Evolutionary conservation across 345 rosid species (phyloP).

Genomic region (Xanthoceras sorbifolium): DNA sequence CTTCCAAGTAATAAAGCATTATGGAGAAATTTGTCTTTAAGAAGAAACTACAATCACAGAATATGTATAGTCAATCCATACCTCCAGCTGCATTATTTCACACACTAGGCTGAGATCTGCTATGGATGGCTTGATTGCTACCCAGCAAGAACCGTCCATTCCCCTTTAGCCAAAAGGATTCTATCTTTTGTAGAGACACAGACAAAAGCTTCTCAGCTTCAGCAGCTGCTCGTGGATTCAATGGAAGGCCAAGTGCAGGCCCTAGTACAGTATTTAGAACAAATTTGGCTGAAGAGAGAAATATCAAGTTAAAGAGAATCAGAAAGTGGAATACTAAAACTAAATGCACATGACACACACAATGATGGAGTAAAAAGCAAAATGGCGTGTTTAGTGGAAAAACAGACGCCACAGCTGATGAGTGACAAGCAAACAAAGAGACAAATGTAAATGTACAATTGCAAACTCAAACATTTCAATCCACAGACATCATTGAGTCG

Average conservation of each 20-base stretch:
- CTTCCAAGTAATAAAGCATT: background rate
- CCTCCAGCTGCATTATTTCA: conserved; percentile 83
- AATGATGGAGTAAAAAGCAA: background rate
- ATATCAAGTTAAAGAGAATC: conserved; percentile 12
- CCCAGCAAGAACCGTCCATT: conserved; percentile 67
- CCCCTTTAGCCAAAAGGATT: conserved; percentile 79
- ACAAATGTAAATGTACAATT: background rate
- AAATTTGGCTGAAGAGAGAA: conserved; percentile 48
- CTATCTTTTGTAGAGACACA: conserved; percentile 57
- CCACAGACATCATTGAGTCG: background rate
- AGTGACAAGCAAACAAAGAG: background rate
- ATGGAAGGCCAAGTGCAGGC: conserved; percentile 54
- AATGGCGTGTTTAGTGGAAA: background rate
- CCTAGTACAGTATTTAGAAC: conserved; percentile 49
- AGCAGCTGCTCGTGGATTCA: conserved; percentile 64
- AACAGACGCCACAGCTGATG: background rate
- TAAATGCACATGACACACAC: background rate
- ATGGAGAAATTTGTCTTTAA: background rate
- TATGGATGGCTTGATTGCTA: conserved; percentile 74
- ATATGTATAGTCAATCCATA: conserved; percentile 23
- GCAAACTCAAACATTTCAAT: background rate
- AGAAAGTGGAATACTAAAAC: background rate
- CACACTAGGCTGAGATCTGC: conserved; percentile 89
- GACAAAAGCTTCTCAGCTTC: conserved; percentile 57
- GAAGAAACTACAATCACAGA: background rate